Percentiles rank a stretch among this genome's conserved stretches.
Conservation (phyloP, 306 rosid species). For the Casuarina equisetifolia region DNA sequence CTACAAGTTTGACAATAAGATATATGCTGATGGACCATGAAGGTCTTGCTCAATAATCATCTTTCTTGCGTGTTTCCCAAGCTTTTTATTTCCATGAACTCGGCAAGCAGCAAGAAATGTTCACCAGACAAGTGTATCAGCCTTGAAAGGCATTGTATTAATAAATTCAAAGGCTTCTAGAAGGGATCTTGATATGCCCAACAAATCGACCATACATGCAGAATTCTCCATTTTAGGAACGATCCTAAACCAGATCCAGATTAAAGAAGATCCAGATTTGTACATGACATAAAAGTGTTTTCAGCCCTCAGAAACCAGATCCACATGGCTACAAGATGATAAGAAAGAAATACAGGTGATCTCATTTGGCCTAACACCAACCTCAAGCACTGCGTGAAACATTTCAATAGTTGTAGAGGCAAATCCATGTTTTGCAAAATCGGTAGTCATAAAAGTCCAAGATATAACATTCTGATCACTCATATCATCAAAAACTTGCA, state of each 20-base stretch:
- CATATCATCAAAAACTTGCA: slow-evolving; percentile 49
- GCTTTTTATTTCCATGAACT: slow-evolving; percentile 53
- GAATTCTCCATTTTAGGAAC: slow-evolving; percentile 66
- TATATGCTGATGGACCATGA: slow-evolving; percentile 52
- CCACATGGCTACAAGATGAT: slow-evolving; percentile 70
- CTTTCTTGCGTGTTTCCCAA: slow-evolving; percentile 62
- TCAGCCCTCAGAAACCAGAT: slow-evolving; percentile 58
- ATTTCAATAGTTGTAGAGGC: slow-evolving; percentile 50
- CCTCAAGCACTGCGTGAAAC: slow-evolving; percentile 57
- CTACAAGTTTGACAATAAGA: slow-evolving; percentile 62
- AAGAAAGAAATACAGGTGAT: slow-evolving; percentile 62
- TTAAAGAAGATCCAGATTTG: slow-evolving; percentile 3
- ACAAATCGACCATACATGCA: slow-evolving; percentile 67
- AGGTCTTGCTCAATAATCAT: slow-evolving; percentile 62
- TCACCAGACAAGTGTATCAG: slow-evolving; percentile 66
- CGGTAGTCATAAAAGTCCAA: slow-evolving; percentile 62
- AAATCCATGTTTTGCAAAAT: slow-evolving; percentile 63
- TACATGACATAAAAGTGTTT: slow-evolving; percentile 55
- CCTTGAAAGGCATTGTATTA: slow-evolving; percentile 54
- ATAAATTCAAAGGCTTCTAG: slow-evolving; percentile 52
- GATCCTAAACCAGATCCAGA: slow-evolving; percentile 21
- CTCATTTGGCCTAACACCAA: slow-evolving; percentile 55
- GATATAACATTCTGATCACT: slow-evolving; percentile 50
- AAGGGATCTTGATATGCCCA: slow-evolving; percentile 63
- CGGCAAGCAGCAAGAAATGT: slow-evolving; percentile 66